These are phyloP conservation scores for Fremontodendron californicum DNA, from an alignment of 345 rosid species.

Conservation along the genomic window DNA sequence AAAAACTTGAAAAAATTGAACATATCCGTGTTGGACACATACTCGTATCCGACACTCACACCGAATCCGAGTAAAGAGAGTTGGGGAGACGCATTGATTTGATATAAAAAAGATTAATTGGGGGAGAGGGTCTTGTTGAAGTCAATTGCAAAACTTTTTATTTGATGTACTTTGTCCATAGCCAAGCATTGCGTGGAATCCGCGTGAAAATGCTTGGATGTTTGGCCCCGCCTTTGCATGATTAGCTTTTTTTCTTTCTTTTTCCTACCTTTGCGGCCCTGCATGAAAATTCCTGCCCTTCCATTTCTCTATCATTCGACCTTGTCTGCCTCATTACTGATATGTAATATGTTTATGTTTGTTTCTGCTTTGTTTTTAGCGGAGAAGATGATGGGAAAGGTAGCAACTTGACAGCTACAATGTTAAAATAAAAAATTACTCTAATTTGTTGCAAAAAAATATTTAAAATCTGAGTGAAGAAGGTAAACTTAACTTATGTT, in stretches of 20 bases:
- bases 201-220: conserved; percentile 10
- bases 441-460: too few relatives aligned
- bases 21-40: too few relatives aligned
- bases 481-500: too few relatives aligned
- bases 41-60: too few relatives aligned
- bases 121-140: background rate
- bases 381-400: background rate
- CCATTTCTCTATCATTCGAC: background rate
- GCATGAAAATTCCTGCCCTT: conserved; percentile 9
- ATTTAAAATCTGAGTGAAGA: too few relatives aligned
- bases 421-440: too few relatives aligned
- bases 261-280: background rate
- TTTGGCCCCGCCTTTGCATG: background rate
- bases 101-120: background rate
- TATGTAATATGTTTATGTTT: background rate
- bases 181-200: conserved; percentile 11
- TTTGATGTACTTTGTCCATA: background rate
- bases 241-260: too few relatives aligned
- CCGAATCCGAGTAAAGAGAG: too few relatives aligned
- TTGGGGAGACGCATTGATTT: background rate
- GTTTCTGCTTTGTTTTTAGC: conserved; percentile 1
- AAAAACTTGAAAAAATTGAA: too few relatives aligned
- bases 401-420: background rate
- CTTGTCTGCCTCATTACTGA: background rate
- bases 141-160: background rate